Conservation (phyloP, 1,284 basidiomycete genomes). For the Trametes versicolor region DNA sequence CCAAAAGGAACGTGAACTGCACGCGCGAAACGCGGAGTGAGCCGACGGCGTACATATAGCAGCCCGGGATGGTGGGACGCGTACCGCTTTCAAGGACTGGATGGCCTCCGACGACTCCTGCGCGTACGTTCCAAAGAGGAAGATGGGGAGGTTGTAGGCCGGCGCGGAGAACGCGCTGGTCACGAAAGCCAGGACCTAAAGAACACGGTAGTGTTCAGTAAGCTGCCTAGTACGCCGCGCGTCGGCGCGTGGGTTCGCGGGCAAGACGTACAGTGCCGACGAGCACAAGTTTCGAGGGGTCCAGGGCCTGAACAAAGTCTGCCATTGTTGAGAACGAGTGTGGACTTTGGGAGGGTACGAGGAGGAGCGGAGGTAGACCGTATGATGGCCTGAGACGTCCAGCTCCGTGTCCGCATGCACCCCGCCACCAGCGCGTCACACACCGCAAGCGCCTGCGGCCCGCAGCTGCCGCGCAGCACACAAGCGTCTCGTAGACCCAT, state of each 20-base stretch:
- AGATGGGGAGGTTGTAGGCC: conserved; percentile 76
- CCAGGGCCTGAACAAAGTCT: conserved; percentile 76
- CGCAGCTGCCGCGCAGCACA: background rate
- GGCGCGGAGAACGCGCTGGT: conserved; percentile 68
- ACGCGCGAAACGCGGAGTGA: background rate
- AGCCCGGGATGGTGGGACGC: conserved; percentile 29
- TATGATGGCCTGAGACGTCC: conserved; percentile 7
- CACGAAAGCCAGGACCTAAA: conserved; percentile 64
- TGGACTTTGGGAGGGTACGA: conserved; percentile 6
- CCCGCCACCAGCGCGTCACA: conserved; percentile 12
- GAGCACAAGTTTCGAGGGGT: conserved; percentile 74
- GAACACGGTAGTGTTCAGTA: conserved; percentile 5
- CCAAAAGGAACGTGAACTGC: conserved; percentile 74
- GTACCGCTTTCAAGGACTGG: conserved; percentile 70
- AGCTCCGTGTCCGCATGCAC: background rate
- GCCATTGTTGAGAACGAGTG: conserved; percentile 51
- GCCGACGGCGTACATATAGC: background rate
- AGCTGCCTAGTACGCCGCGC: background rate
- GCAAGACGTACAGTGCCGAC: conserved; percentile 61
- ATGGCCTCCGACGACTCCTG: conserved; percentile 72
- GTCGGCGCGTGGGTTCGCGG: conserved; percentile 2
- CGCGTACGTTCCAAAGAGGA: conserved; percentile 77
- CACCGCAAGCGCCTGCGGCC: conserved; percentile 2
- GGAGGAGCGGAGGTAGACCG: conserved; percentile 10
- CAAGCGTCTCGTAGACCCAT: background rate